phyloP scores from a whole-genome alignment of 345 rosid species.

The Psidium friedrichsthalianum region DNA sequence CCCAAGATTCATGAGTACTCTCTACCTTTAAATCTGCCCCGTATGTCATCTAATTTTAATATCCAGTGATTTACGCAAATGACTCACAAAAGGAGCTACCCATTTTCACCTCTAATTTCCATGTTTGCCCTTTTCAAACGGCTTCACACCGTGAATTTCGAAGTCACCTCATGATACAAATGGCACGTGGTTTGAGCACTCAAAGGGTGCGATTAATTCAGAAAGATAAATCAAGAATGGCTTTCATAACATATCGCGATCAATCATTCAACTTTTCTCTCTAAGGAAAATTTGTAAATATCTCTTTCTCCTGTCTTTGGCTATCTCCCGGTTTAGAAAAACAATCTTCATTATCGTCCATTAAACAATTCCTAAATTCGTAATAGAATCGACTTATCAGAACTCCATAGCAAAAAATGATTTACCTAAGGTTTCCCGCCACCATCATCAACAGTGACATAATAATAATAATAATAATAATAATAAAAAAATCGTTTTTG shows the following conservation, averaged over 20 bases:
- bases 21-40: neutral
- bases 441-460: neutral
- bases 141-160: neutral
- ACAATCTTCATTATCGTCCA: too few species aligned
- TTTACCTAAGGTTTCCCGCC: neutral
- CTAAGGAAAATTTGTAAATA: too few species aligned
- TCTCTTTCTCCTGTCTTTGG: too few species aligned
- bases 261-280: neutral
- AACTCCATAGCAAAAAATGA: neutral
- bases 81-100: neutral
- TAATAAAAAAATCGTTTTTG: neutral
- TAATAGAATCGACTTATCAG: neutral
- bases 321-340: too few species aligned
- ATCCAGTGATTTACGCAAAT: neutral
- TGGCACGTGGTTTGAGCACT: neutral
- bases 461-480: too few species aligned
- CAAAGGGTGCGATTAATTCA: neutral
- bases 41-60: neutral
- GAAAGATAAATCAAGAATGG: fast-evolving
- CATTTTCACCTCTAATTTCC: neutral
- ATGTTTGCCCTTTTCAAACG: neutral
- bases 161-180: neutral
- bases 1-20: neutral
- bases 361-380: too few species aligned
- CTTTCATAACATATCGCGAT: fast-evolving